Base-by-base conservation (phyloP, 23 red algal genomes). In the Gracilaria vermiculophylla region DNA sequence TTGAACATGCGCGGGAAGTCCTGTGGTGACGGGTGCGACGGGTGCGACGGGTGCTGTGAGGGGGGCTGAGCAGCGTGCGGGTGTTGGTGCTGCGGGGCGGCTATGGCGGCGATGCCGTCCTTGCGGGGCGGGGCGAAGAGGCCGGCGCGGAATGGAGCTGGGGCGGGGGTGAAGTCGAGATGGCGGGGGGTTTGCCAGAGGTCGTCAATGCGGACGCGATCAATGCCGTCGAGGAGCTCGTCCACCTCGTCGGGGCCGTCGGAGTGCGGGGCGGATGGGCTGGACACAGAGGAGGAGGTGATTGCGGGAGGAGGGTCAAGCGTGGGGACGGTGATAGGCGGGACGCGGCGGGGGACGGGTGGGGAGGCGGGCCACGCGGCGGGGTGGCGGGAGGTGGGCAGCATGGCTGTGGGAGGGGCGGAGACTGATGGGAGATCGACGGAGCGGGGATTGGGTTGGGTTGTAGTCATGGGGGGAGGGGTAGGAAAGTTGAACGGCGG, bases 1-100 rank as follows among this genome's bases (percentile, higher is more conserved):
- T 88, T 88, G 70, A 88, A 88, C 83, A 76, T 37, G 21, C 67
- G 43, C 1, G 83, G 83, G 44, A 88, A 88, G 37, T 88, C 83
- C 15, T 49, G 78, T n/a, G 2, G 55, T 27, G 23, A 24, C 23
- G 55, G 55, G 7, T n/a, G n/a, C n/a, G n/a, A n/a, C 6, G 16
- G 19, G 55, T 21, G 19, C n/a, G 55, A 7, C n/a, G 55, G 19
- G 7, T 6, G 19, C 6, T 39, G 33, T 0, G 24, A 17, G 25
- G 9, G 3, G 37, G 16, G 16, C 31, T 28, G 16, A 37, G 9
- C 5, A 33, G 40, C 33, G 29, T 58, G 40, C 11, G 43, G 12
- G 1, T 48, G 40, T 7, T 36, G 40, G 45, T 51, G 34, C 32
- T 21, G 21, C 21, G 61, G 64, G 5, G 64, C 64, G 0, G 66